Conservation (phyloP, 169 alveolate species). For the Plasmodium blacklocki region DNA sequence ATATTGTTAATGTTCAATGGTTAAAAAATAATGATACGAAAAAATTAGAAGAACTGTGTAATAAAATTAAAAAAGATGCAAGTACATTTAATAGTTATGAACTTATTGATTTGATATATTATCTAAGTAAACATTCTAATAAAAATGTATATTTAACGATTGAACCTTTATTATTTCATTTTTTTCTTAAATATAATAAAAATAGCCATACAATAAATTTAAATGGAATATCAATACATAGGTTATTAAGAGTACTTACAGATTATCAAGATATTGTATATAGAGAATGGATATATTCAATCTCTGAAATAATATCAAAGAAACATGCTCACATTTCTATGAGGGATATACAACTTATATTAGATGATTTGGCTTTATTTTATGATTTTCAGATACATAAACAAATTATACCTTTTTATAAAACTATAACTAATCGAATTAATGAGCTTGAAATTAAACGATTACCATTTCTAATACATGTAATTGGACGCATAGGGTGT, state of each 20-base stretch:
- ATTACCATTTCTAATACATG: conserved; percentile 84
- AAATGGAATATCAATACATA: conserved; percentile 74
- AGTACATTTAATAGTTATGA: conserved; percentile 60
- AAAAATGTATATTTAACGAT: conserved; percentile 64
- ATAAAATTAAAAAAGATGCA: conserved; percentile 66
- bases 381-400: conserved; percentile 86
- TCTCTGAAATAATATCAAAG: conserved; percentile 80
- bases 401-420: conserved; percentile 78
- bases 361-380: conserved; percentile 85
- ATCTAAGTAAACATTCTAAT: conserved; percentile 50
- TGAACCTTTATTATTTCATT: conserved; percentile 73
- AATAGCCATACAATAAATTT: conserved; percentile 22
- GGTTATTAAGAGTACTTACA: conserved; percentile 83
- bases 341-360: conserved; percentile 86
- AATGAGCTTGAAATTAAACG: conserved; percentile 82
- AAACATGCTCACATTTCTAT: conserved; percentile 83
- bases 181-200: conserved; percentile 60
- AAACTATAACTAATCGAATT: conserved; percentile 77
- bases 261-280: conserved; percentile 85
- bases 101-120: conserved; percentile 55
- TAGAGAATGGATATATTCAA: conserved; percentile 86
- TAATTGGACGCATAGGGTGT: conserved; percentile 84
- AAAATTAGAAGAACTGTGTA: conserved; percentile 67
- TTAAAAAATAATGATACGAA: conserved; percentile 50
- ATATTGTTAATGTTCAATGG: conserved; percentile 74